Conservation (phyloP, 345 rosid species). For the Conringia planisiliqua region DNA sequence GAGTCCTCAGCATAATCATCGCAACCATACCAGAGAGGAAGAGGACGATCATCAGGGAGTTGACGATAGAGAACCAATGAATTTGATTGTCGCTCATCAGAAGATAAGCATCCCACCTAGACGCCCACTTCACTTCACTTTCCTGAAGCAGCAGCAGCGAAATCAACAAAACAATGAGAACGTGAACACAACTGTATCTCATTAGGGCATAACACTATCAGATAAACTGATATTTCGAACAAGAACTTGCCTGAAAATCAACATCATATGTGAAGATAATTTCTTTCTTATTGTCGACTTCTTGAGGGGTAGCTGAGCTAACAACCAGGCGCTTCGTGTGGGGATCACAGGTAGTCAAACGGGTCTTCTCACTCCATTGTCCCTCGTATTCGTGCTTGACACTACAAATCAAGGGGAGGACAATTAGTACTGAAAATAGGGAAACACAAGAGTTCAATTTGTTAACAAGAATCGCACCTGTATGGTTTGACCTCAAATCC, state of each 20-base stretch:
- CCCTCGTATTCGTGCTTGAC: slow-evolving; percentile 87
- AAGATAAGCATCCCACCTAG: slow-evolving; percentile 88
- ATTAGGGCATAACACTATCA: neutral
- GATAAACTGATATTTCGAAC: neutral
- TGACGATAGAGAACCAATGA: slow-evolving; percentile 83
- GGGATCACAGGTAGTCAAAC: slow-evolving; percentile 81
- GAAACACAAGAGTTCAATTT: neutral
- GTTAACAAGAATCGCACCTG: slow-evolving; percentile 47
- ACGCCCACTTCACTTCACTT: slow-evolving; percentile 84
- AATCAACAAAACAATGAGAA: slow-evolving; percentile 19
- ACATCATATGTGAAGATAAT: slow-evolving; percentile 88
- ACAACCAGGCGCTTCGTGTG: slow-evolving; percentile 66
- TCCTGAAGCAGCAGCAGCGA: slow-evolving; percentile 40
- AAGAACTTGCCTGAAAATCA: slow-evolving; percentile 66
- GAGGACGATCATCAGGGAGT: slow-evolving; percentile 77
- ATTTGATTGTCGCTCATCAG: slow-evolving; percentile 77
- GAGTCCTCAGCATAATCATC: slow-evolving; percentile 76
- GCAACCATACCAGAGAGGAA: slow-evolving; percentile 88
- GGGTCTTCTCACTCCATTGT: slow-evolving; percentile 63
- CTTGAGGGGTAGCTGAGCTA: slow-evolving; percentile 87
- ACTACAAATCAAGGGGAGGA: slow-evolving; percentile 36
- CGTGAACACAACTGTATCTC: neutral
- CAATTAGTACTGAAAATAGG: neutral
- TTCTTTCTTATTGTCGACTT: slow-evolving; percentile 72
- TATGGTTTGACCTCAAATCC: slow-evolving; percentile 95